phyloP scores from a whole-genome alignment of 108 stramenopile genomes.

The Nitzschia inconspicua region DNA sequence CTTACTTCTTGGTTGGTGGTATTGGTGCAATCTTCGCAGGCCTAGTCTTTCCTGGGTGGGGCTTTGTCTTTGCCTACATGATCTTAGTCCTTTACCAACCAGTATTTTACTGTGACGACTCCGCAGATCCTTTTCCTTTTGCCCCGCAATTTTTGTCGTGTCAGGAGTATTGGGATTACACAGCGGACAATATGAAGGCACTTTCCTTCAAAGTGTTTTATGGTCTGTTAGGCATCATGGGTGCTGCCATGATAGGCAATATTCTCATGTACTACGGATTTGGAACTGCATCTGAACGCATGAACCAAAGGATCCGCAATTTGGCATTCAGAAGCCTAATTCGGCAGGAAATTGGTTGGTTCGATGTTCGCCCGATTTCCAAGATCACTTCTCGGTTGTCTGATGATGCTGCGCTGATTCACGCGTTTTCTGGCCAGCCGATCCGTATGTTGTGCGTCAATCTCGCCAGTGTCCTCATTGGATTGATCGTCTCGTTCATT shows the following conservation, averaged over 20 bases:
- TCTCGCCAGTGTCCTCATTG: conserved; percentile 47
- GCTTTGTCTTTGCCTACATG: conserved; percentile 54
- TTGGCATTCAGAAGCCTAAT: conserved; percentile 40
- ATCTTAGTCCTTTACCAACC: conserved; percentile 39
- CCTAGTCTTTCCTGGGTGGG: conserved; percentile 58
- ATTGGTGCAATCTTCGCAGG: conserved; percentile 55
- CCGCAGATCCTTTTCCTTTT: neutral
- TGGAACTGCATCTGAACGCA: conserved; percentile 53
- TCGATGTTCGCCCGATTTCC: conserved; percentile 43
- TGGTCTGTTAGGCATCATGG: conserved; percentile 27
- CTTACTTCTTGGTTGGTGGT: conserved; percentile 32
- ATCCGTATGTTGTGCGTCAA: conserved; percentile 48
- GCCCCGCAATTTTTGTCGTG: conserved; percentile 26
- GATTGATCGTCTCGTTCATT: conserved; percentile 52
- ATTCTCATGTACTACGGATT: conserved; percentile 48
- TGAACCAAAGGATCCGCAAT: conserved; percentile 68
- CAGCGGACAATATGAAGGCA: conserved; percentile 35
- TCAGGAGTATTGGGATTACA: conserved; percentile 37
- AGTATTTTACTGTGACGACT: conserved; percentile 24
- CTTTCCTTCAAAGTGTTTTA: conserved; percentile 30
- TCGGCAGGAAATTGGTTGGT: conserved; percentile 50
- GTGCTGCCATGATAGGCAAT: conserved; percentile 39
- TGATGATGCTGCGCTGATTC: conserved; percentile 61
- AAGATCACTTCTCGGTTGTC: conserved; percentile 54
- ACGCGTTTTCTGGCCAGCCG: conserved; percentile 60